Base-by-base conservation (phyloP, 2,329 filamentous ascomycete species). In the Calonectria multiphialidica region DNA sequence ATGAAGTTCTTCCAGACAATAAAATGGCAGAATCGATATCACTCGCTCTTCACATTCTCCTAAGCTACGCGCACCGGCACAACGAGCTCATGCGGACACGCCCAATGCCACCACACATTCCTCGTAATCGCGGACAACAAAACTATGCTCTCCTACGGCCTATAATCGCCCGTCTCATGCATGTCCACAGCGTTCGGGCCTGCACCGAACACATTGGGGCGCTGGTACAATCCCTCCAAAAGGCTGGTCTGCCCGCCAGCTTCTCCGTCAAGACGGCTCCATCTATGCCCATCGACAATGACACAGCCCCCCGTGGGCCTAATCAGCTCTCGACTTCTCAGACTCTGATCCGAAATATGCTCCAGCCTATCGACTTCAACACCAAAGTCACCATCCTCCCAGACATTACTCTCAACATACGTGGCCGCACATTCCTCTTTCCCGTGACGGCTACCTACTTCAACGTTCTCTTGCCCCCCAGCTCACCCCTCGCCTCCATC, bases 61-160 rank as follows among this genome's bases (percentile, higher is more conserved):
- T 98, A 9, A 90, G 90, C 61, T 92, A 96, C 75, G 92, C 94
- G 2, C 96, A 98, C 81, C 91, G 93, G 12, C 90, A 94, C 80
- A 95, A 93, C 75, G 90, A 95, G 72, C 87, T 91, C 45, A 89
- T 90, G 50, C 90, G 95, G 66, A 93, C 92, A 1, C 90, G 92
- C 35, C 87, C 91, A 47, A 75, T 84, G 40, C 80, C 85, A 40
- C 82, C 85, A 71, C 75, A 87, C 74, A 78, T 85, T 77, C 74
- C 81, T 30, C 82, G 83, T 62, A 77, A 81, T 33, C 77, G 84
- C 12, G 81, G 83, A 5, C 83, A 84, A 50, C 85, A 86, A 42
- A 82, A 86, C 2, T 88, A 89, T 76, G 82, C 83, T 18, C 86
- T 91, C 35, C 81, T 92, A 16, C 85, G 88, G 1, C 87, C 88